A percentile compares a stretch with the other conserved stretches of the same genome.
Conservation (phyloP, 768 basidiomycete genomes). For the Suillus fuscotomentosus region DNA sequence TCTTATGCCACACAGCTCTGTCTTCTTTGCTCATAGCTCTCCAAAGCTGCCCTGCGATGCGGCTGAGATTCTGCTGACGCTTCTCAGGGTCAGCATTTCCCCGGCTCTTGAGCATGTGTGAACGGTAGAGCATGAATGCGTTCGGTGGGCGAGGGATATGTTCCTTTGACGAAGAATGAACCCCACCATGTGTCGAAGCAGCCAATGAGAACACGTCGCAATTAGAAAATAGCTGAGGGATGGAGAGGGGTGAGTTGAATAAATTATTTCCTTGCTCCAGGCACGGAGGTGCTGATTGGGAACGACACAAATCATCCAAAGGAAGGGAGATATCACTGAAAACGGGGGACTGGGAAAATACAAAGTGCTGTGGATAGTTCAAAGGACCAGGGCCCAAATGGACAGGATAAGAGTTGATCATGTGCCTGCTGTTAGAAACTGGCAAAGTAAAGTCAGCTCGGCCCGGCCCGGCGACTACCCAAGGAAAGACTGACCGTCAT, state of each 20-base stretch:
- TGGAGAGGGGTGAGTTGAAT: not conserved
- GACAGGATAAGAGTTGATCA: not conserved
- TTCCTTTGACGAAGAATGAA: conserved; percentile 7
- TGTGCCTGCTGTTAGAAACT: not conserved
- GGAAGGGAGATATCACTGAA: not conserved
- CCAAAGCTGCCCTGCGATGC: conserved; percentile 56
- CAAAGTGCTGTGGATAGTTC: not conserved
- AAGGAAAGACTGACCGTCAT: not conserved
- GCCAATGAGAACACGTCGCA: not conserved
- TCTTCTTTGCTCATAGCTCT: conserved; percentile 36
- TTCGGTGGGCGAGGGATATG: conserved; percentile 51
- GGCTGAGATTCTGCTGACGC: conserved; percentile 54
- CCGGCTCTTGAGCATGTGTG: conserved; percentile 44
- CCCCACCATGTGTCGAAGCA: not conserved
- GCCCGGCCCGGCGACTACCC: not conserved
- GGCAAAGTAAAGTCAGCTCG: not conserved
- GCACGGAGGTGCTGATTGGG: conserved; percentile 13
- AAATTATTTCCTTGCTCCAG: not conserved
- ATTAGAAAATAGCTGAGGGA: not conserved
- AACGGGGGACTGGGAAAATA: not conserved
- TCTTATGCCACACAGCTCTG: conserved; percentile 34
- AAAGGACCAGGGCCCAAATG: not conserved
- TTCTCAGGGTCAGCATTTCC: conserved; percentile 45
- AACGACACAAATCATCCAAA: conserved; percentile 6
- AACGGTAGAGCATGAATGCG: conserved; percentile 59